phyloP scores from a whole-genome alignment of 2,329 filamentous ascomycete genomes.

The Trichoderma sp. region DNA sequence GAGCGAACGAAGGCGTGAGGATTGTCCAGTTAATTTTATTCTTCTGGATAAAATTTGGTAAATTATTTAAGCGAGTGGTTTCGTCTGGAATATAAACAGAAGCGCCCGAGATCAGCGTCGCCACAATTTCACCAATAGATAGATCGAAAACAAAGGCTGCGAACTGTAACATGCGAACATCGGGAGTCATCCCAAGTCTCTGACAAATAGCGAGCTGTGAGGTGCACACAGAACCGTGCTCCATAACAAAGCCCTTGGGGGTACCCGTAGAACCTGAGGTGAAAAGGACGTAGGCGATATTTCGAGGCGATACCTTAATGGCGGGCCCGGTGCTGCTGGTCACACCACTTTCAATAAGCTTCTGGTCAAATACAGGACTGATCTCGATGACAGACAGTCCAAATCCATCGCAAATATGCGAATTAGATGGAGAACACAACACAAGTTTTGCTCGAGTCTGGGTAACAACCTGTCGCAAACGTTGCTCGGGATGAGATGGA shows the following conservation, averaged over 20 bases:
- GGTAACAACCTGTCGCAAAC: constrained; percentile 12
- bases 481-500: constrained; percentile 19
- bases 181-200: neutral
- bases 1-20: constrained; percentile 2
- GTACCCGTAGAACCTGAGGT: constrained; percentile 15
- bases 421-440: constrained; percentile 18
- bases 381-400: constrained; percentile 16
- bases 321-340: neutral
- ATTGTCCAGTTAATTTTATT: neutral
- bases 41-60: neutral
- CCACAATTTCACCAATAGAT: constrained; percentile 6
- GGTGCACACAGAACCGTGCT: constrained; percentile 1
- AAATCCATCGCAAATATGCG: constrained; percentile 23
- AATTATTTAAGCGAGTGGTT: neutral
- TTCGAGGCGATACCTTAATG: neutral
- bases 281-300: constrained; percentile 12
- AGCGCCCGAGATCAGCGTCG: neutral
- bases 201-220: neutral
- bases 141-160: constrained; percentile 18
- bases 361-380: neutral
- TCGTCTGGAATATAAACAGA: constrained; percentile 5
- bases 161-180: constrained; percentile 15
- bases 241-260: constrained; percentile 13
- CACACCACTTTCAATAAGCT: neutral
- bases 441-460: constrained; percentile 15